Evolutionary conservation across 768 basidiomycete species (phyloP).

Genomic region (Pholiota molesta): DNA sequence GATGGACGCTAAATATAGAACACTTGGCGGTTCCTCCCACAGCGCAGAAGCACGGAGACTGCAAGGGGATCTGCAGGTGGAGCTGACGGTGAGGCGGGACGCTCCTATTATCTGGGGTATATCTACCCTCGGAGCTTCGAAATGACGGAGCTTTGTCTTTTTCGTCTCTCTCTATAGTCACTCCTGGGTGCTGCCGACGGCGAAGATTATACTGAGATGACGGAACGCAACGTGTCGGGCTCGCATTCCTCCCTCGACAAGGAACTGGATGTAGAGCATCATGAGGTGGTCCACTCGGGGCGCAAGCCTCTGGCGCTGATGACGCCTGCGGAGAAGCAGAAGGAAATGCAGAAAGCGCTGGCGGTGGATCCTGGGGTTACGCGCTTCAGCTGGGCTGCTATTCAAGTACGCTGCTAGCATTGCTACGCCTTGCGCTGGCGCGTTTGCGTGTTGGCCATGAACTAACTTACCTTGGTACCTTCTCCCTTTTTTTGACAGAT

Average conservation of each 20-base stretch:
- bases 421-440: background rate
- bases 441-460: background rate
- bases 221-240: background rate
- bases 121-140: background rate
- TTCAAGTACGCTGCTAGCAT: slow-evolving; percentile 32
- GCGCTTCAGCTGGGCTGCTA: slow-evolving; percentile 36
- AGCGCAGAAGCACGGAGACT: background rate
- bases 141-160: background rate
- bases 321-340: slow-evolving; percentile 43
- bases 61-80: background rate
- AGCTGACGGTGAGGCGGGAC: slow-evolving; percentile 1
- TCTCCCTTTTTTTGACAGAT: slow-evolving; percentile 29
- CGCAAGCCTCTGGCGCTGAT: slow-evolving; percentile 17
- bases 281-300: background rate
- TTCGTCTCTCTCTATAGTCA: slow-evolving; percentile 5
- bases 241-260: slow-evolving; percentile 29
- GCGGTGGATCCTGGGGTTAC: slow-evolving; percentile 45
- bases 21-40: background rate
- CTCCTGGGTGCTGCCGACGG: background rate
- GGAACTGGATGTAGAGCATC: slow-evolving; percentile 19
- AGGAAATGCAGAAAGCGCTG: slow-evolving; percentile 41
- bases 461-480: background rate
- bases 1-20: background rate
- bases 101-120: background rate
- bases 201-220: slow-evolving; percentile 1